A percentile compares a stretch with the other conserved stretches of the same genome.
Conservation (phyloP, 345 rosid species). For the Citropsis articulata region DNA sequence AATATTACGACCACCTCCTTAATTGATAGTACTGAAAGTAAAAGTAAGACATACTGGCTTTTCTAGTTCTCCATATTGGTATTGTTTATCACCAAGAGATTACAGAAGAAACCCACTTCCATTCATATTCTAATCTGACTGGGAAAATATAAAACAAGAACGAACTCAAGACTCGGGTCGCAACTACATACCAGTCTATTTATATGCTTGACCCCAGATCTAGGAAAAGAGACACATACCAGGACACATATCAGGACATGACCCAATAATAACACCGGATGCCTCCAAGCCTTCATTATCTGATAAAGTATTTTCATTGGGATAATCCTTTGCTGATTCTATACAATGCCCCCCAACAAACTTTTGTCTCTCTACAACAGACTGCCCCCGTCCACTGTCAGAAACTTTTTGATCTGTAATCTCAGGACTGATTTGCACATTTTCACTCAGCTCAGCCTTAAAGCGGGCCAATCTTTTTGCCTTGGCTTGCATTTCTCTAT, state of each 20-base stretch:
- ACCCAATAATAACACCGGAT: slow-evolving; percentile 57
- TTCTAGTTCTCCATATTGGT: slow-evolving; percentile 2
- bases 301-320: slow-evolving; percentile 32
- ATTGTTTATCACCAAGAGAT: slow-evolving; percentile 11
- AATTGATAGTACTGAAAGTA: not conserved
- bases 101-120: not conserved
- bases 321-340: slow-evolving; percentile 38
- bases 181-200: slow-evolving; percentile 12
- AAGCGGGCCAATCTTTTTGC: slow-evolving; percentile 82
- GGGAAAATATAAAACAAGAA: not conserved
- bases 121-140: not conserved
- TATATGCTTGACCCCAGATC: slow-evolving; percentile 16
- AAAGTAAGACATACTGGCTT: not conserved
- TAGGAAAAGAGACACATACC: slow-evolving; percentile 45
- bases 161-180: not conserved
- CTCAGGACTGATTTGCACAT: slow-evolving; percentile 32
- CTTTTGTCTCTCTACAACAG: slow-evolving; percentile 34
- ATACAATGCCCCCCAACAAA: slow-evolving; percentile 16
- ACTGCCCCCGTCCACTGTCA: slow-evolving; percentile 29
- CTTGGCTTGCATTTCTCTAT: slow-evolving; percentile 84
- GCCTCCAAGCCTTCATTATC: slow-evolving; percentile 53
- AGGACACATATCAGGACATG: slow-evolving; percentile 94
- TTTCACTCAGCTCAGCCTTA: slow-evolving; percentile 62
- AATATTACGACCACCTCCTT: slow-evolving; percentile 6
- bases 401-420: slow-evolving; percentile 36